Conservation (phyloP, 805 yeast species). For the Myxozyma mucilagina region DNA sequence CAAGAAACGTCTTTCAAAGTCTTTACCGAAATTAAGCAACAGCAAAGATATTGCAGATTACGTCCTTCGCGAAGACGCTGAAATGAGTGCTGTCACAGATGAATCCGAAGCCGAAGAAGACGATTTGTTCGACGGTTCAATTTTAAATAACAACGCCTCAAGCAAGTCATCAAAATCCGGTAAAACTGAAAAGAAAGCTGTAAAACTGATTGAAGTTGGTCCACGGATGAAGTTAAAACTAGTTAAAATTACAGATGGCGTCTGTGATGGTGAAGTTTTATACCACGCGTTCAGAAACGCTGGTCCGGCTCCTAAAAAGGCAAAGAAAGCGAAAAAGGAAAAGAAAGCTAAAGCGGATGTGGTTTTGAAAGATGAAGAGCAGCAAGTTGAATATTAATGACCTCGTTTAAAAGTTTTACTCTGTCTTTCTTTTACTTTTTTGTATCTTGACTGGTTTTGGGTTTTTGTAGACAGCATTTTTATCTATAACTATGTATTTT, state of each 20-base stretch:
- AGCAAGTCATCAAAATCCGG: conserved; percentile 9
- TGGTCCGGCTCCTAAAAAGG: background rate
- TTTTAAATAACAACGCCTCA: conserved; percentile 32
- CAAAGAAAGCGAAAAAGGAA: conserved; percentile 2
- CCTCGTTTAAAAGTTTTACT: background rate
- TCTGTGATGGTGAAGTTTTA: conserved; percentile 83
- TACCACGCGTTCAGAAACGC: conserved; percentile 57
- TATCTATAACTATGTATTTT: too few relatives aligned
- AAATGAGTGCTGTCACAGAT: conserved; percentile 66
- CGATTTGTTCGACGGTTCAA: conserved; percentile 62
- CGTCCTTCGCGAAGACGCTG: conserved; percentile 45
- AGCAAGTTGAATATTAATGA: background rate
- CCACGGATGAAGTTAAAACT: conserved; percentile 79
- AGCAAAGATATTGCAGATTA: conserved; percentile 79
- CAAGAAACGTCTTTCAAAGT: conserved; percentile 41
- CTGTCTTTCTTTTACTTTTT: too few relatives aligned
- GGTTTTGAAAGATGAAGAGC: background rate
- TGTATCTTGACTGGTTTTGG: too few relatives aligned
- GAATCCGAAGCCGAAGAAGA: conserved; percentile 96
- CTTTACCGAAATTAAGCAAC: conserved; percentile 66
- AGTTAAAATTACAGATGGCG: conserved; percentile 87
- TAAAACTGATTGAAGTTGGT: conserved; percentile 88
- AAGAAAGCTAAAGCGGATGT: background rate
- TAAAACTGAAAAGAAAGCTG: conserved; percentile 68
- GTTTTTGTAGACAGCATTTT: too few relatives aligned